Base-by-base conservation (phyloP, 164 flowering plant genomes). In the Malania oleifera region DNA sequence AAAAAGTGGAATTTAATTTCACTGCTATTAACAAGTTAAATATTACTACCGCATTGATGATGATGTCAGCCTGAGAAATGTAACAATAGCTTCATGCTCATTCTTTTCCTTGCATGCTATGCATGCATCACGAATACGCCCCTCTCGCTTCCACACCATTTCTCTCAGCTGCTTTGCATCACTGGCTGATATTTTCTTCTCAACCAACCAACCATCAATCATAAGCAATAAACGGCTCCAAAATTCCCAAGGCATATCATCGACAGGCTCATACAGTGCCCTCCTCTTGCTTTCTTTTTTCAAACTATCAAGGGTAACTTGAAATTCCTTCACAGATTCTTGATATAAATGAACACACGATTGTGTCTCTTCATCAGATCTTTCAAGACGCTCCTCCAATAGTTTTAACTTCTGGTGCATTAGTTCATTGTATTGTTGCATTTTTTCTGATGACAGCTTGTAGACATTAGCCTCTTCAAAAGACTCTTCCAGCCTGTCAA, bases 191-290 rank as follows among this genome's bases (percentile, higher is more conserved):
- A 89, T 72, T 73, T 93, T 93, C 71, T 86, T 84, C 75, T 87
- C 98, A 71, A 93, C 76, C 60, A 79, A 69, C 96, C 97, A 89
- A 25, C 93, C 96, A 82, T 89, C 97, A 50, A 88, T 54, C 41
- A 77, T 64, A 47, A 93, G 87, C 71, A 90, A 72, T 65, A 93
- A 65, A 39, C 70, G 84, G 69, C 96, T 89, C 98, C 97, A 93
- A 70, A 87, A 93, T 52, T 83, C 92, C 86, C 82, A 74, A 34
- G 98, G 98, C 91, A 86, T 75, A 66, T 89, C 89, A 67, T 77
- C 66, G 10, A 80, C 86, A 46, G 88, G 86, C 67, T 70, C 81
- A 62, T 84, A 82, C 19, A 60, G 39, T 41, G 77, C 77, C 64
- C 69, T 80, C 69, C 64, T 76, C 77, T 75, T 82, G 75, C 82